Evolutionary conservation across 306 rosid genomes (phyloP).

Genomic region (Cucumis cinereus): DNA sequence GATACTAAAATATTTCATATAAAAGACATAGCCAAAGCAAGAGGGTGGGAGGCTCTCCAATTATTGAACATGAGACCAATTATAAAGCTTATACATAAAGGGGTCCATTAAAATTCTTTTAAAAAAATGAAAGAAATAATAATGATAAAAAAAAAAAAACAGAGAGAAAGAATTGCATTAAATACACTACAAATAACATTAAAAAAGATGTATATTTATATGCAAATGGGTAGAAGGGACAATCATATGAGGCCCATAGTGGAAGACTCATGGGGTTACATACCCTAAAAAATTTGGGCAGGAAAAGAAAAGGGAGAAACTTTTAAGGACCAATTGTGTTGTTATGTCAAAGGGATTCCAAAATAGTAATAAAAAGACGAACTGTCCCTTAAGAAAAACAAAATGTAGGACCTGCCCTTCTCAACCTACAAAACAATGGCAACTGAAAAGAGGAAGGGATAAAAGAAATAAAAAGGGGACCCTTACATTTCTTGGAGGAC

Average conservation of each 20-base stretch:
- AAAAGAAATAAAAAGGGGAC: neutral
- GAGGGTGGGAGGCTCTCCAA: neutral
- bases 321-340: neutral
- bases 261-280: neutral
- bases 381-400: neutral
- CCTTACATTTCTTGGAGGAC: conserved; percentile 4
- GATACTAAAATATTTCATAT: neutral
- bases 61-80: neutral
- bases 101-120: neutral
- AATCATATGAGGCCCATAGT: neutral
- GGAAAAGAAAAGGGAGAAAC: neutral
- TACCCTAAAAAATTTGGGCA: neutral
- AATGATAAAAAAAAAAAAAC: neutral
- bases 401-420: conserved; percentile 6
- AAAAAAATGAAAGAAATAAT: neutral
- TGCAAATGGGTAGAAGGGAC: neutral
- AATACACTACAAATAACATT: neutral
- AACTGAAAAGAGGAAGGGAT: neutral
- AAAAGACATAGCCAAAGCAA: neutral
- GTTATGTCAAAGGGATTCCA: neutral
- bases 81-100: neutral
- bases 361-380: neutral
- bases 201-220: neutral
- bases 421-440: neutral
- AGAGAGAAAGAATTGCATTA: neutral